Evolutionary conservation across 1,139 yeast genomes (phyloP), one percentile per base, ranked within the genome.

Genomic region (Suhomyces terraborum): DNA sequence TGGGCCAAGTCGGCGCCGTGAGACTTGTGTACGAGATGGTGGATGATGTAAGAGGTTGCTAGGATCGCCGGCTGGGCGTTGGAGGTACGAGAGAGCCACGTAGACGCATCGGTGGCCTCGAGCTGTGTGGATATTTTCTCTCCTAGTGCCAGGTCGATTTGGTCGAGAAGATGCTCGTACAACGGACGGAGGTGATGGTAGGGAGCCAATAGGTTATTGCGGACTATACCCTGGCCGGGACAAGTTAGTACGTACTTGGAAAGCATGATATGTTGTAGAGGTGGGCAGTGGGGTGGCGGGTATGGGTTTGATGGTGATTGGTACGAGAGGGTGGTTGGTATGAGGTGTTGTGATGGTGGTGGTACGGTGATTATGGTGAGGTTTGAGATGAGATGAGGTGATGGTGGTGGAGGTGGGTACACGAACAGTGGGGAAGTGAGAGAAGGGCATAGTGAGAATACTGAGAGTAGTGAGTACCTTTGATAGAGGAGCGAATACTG

Each of bases 41-140:
- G 54, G 12, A 70, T 60, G 7, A 75, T 60, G 44, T 63, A 67
- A 3, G 81, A 69, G 6, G 80, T 62, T 3, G 78, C 65, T 30
- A 81, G 59, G 14, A 81, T 76, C 24, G 84, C 78, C 1, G 86
- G 86, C 61, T 81, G 87, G 12, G 85, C 84, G 53, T 77, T 72
- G 33, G 75, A 59, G 1, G 86, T 79, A 9, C 43, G 43, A 12
- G 35, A 18, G 16, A 47, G 35, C 55, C 55, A 52, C 16, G 35
- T 40, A 13, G 37, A 32, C 10, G 51, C 42, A 13, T 39, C 28
- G 7, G 40, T 36, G 14, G 38, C 35, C 23, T 31, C 35, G 12
- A 68, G 45, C 13, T 58, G 50, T 3, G 47, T 35, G 18, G 72
- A 61, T 55, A 77, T 82, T 5, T 71, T 64, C 14, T 65, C 72